phyloP scores from a whole-genome alignment of 2,329 filamentous ascomycete genomes.

The Chrysosporium keratinophilum region DNA sequence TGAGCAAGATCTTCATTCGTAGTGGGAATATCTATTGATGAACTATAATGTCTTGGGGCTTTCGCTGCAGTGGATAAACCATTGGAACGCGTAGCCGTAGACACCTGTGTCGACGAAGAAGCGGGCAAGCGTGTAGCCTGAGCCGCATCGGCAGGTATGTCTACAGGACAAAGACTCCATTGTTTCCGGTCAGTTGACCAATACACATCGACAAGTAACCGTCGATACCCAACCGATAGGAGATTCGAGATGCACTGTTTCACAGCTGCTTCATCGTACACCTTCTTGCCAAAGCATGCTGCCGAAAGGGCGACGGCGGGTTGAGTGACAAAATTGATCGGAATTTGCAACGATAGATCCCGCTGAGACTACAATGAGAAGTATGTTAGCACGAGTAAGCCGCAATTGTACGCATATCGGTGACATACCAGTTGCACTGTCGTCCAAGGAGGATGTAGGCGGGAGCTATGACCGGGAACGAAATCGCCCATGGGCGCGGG shows the following conservation, averaged over 20 bases:
- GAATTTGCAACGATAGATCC: slow-evolving; percentile 49
- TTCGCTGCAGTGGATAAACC: background rate
- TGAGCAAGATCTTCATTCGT: background rate
- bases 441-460: slow-evolving; percentile 30
- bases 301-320: slow-evolving; percentile 48
- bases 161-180: slow-evolving; percentile 54
- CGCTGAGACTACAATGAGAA: slow-evolving; percentile 44
- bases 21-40: background rate
- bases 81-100: slow-evolving; percentile 3
- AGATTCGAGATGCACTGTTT: slow-evolving; percentile 53
- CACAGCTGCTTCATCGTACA: slow-evolving; percentile 44
- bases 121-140: slow-evolving; percentile 15
- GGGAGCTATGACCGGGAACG: slow-evolving; percentile 28
- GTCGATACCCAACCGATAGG: slow-evolving; percentile 48
- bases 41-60: background rate
- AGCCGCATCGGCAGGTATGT: slow-evolving; percentile 33
- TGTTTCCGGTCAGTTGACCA: slow-evolving; percentile 47
- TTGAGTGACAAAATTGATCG: slow-evolving; percentile 52
- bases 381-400: slow-evolving; percentile 12
- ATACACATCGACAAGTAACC: slow-evolving; percentile 51
- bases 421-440: slow-evolving; percentile 31
- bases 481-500: slow-evolving; percentile 34
- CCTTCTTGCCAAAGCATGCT: slow-evolving; percentile 47
- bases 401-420: background rate
- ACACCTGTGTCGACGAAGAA: slow-evolving; percentile 3